phyloP scores from a whole-genome alignment of 805 yeast genomes.

The Brettanomyces sp. region DNA sequence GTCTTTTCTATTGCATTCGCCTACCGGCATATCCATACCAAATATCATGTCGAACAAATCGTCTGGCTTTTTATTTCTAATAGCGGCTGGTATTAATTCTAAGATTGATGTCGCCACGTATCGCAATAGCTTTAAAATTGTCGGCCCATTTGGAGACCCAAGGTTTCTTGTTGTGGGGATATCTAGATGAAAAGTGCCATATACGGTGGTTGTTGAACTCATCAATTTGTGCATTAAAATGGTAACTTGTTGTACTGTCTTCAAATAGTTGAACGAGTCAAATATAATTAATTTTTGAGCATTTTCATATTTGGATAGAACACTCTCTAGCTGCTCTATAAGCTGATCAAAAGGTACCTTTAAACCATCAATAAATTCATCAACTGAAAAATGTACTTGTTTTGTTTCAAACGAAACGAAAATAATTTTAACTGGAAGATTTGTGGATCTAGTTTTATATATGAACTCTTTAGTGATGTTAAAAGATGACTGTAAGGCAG shows the following conservation, averaged over 20 bases:
- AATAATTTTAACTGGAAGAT: constrained; percentile 26
- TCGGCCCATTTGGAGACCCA: constrained; percentile 11
- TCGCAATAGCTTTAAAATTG: constrained; percentile 26
- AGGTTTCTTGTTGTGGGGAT: constrained; percentile 15
- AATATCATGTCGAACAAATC: constrained; percentile 31
- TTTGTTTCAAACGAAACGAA: constrained; percentile 65
- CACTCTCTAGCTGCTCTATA: constrained; percentile 3
- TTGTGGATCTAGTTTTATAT: constrained; percentile 23
- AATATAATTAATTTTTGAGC: constrained; percentile 37
- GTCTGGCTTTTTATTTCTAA: constrained; percentile 24
- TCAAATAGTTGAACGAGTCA: constrained; percentile 60
- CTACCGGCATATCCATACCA: constrained; percentile 39
- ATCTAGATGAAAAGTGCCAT: constrained; percentile 40
- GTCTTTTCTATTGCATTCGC: constrained; percentile 33
- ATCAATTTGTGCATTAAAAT: constrained; percentile 17
- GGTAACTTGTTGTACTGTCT: constrained; percentile 33
- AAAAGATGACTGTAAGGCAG: constrained; percentile 58
- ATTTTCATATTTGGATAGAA: constrained; percentile 1
- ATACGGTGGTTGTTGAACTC: constrained; percentile 34
- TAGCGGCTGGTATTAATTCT: constrained; percentile 40
- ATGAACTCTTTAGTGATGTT: constrained; percentile 50
- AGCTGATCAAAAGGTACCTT: constrained; percentile 9
- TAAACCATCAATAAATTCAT: constrained; percentile 38
- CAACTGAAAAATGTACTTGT: constrained; percentile 39
- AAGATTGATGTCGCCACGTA: constrained; percentile 73